phyloP scores from a whole-genome alignment of 805 yeast species.

The Dipodascopsis tothii region DNA sequence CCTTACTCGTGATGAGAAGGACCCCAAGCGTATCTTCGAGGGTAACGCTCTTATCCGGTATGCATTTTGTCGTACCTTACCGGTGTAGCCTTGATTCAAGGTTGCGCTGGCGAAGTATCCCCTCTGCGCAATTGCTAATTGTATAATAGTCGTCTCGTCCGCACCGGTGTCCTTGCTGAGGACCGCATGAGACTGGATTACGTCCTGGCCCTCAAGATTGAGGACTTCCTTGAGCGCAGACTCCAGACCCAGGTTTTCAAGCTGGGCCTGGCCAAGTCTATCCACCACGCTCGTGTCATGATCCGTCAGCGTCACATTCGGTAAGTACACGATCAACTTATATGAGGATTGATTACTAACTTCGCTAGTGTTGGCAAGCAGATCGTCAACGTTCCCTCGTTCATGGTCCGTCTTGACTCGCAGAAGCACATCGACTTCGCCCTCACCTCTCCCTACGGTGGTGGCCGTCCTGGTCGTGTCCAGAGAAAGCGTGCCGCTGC shows the following conservation, averaged over 20 bases:
- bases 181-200: slow-evolving; percentile 99
- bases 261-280: slow-evolving; percentile 97
- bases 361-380: slow-evolving; percentile 80
- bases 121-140: background rate
- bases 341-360: background rate
- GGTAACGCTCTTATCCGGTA: slow-evolving; percentile 97
- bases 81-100: background rate
- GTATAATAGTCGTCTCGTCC: slow-evolving; percentile 67
- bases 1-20: slow-evolving; percentile 99
- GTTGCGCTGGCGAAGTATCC: background rate
- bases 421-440: slow-evolving; percentile 99
- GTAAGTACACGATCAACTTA: slow-evolving; percentile 2
- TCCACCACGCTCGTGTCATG: slow-evolving; percentile 99
- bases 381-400: slow-evolving; percentile 96
- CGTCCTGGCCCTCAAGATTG: slow-evolving; percentile 94
- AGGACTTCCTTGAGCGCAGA: slow-evolving; percentile 99
- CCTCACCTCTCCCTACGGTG: slow-evolving; percentile 99
- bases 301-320: slow-evolving; percentile 99
- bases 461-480: slow-evolving; percentile 99
- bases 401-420: slow-evolving; percentile 99
- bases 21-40: slow-evolving; percentile 99
- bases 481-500: slow-evolving; percentile 73
- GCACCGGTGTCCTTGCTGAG: slow-evolving; percentile 97
- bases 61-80: slow-evolving; percentile 1
- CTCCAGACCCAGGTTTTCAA: slow-evolving; percentile 99